Base-by-base conservation (phyloP, 78 protist genomes). In the Dictyostelium intermedium region DNA sequence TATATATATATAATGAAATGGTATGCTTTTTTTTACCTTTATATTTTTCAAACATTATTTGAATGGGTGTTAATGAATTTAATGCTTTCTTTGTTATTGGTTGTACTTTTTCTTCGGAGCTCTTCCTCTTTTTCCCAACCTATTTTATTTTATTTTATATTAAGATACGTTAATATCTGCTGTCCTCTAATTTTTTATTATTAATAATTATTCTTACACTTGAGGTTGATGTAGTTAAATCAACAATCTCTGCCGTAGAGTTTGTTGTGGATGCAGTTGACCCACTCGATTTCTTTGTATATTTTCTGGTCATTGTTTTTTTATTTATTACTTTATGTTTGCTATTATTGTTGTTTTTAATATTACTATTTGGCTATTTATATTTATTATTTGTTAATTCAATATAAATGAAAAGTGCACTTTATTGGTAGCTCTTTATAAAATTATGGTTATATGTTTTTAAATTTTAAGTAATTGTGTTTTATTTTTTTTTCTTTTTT, bases 221-320 rank as follows among this genome's bases (percentile, higher is more conserved):
- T 14, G 32, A 23, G 14, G 78, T 16, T 5, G 78, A 70, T 11
- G 35, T 10, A 63, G 74, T 63, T 63, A 63, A 13, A 63, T 63
- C 74, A 63, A 63, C 34, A n/a, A 27, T 63, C 41, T 70, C 78
- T 2, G 20, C n/a, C 3, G 78, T 70, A 27, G 78, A 70, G 14
- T 30, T 30, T n/a, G 84, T 79, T 47, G 84, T 79, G 14, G 84
- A 47, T 23, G 84, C 50, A 79, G 84, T 79, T 1, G 84, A 35
- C 11, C 50, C 69, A 20, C 69, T 16, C 0, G 41, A 27, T 27
- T 47, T 79, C 56, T 23, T 79, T 35, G 80, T 35, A 39, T 39
- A 34, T 76, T 76, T 76, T 76, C 56, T 76, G 37, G 82, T 76
- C 82, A 76, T 76, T 73, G 43, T 37, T 73, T 35, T 34, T 66